Evolutionary conservation across 2,329 filamentous ascomycete genomes (phyloP).

Genomic region (Aureobasidium sp.): DNA sequence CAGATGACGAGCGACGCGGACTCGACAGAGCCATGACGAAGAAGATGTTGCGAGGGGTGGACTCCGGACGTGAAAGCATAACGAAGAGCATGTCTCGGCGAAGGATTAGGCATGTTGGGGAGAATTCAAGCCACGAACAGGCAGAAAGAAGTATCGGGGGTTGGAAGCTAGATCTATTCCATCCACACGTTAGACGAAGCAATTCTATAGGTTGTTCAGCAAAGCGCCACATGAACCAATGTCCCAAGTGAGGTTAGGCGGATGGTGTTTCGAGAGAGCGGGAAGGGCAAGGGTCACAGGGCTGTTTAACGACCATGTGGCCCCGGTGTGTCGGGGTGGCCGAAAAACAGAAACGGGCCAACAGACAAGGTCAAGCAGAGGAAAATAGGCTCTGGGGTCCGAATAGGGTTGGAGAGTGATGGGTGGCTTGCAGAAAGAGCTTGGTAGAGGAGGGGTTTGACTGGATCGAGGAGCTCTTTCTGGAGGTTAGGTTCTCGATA

Average conservation of each 20-base stretch:
- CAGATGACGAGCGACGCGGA: neutral
- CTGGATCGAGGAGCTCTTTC: neutral
- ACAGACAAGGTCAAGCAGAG: neutral
- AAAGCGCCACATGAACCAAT: neutral
- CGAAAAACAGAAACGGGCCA: constrained; percentile 5
- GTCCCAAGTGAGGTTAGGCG: neutral
- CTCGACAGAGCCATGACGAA: neutral
- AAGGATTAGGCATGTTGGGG: neutral
- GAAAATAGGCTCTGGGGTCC: neutral
- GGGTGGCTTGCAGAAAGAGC: neutral
- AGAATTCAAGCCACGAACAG: neutral
- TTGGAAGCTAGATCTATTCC: neutral
- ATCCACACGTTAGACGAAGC: neutral
- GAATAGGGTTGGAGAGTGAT: neutral
- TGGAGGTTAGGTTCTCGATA: neutral
- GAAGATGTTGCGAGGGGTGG: neutral
- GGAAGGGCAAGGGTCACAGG: neutral
- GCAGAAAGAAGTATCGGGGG: neutral
- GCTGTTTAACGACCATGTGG: neutral
- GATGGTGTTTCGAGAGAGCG: neutral
- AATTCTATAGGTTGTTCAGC: neutral
- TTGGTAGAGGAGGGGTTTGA: neutral
- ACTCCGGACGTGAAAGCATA: neutral
- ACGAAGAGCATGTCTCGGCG: neutral
- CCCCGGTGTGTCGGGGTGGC: neutral